These are phyloP conservation scores for Blastobotrys proliferans DNA, from an alignment of 1,139 yeast genomes.

Conservation along the genomic window DNA sequence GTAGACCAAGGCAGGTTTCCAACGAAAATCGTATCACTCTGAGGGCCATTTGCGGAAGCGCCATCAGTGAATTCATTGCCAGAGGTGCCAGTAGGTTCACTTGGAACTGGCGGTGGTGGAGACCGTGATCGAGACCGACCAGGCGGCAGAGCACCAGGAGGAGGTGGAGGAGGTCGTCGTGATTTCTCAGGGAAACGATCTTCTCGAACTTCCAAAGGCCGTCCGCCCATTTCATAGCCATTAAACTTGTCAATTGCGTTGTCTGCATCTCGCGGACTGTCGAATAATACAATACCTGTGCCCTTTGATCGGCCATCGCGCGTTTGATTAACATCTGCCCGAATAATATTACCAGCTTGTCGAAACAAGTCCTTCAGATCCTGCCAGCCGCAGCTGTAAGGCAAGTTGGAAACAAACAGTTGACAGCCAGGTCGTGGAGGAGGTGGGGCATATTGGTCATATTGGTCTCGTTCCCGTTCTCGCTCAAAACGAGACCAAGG, in stretches of 20 bases:
- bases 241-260: constrained; percentile 89
- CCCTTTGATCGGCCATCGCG: constrained; percentile 80
- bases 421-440: constrained; percentile 41
- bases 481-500: constrained; percentile 13
- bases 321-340: constrained; percentile 75
- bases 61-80: constrained; percentile 57
- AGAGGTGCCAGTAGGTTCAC: constrained; percentile 60
- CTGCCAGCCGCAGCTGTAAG: constrained; percentile 79
- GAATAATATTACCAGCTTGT: constrained; percentile 65
- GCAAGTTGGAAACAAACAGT: constrained; percentile 77
- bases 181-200: constrained; percentile 51
- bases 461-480: constrained; percentile 5
- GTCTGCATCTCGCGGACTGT: constrained; percentile 76
- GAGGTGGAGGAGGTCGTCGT: constrained; percentile 26
- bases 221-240: constrained; percentile 90
- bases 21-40: constrained; percentile 61
- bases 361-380: constrained; percentile 81
- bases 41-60: constrained; percentile 62
- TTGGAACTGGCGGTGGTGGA: constrained; percentile 9
- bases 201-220: constrained; percentile 68
- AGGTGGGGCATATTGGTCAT: no score
- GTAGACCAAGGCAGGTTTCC: constrained; percentile 87
- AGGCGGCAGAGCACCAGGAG: background rate
- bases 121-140: constrained; percentile 10
- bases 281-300: constrained; percentile 86